Evolutionary conservation across 129 eudicot genomes (phyloP), one percentile per base, ranked within the genome.

Genomic region (Lactuca sativa): DNA sequence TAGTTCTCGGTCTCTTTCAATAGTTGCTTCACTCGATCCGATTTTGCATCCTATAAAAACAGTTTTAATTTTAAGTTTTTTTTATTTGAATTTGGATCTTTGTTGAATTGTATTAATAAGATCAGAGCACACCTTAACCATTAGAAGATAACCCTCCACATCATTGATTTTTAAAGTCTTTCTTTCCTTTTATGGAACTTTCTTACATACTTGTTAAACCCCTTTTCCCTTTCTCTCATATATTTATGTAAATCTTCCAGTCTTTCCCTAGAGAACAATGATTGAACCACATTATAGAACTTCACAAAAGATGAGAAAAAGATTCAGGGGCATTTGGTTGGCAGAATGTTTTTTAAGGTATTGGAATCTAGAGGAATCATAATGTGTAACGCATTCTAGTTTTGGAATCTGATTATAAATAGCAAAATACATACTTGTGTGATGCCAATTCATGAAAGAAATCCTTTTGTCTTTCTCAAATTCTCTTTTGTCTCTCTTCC

Each of bases 111-210:
- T 68, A 21, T 51, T 52, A 31, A 60, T 41, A 38, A 10, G 3
- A 9, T 38, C 74, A 40, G 13, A 73, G 44, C 67, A 70, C 74
- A 93, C 98, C 98, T 93, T 85, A 71, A 93, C 98, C 98, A 93
- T 93, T 41, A 95, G 96, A 55, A 93, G 91, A 81, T 93, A 93
- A 38, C 98, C 98, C 89, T 93, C 98, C 47, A 93, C 98, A 25
- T 93, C 98, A 83, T 93, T 93, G 55, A 93, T 85, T 80, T 93
- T 93, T 67, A 93, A 74, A 87, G 78, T 74, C 96, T 82, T 74
- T 93, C 98, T 82, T 89, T 93, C 82, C 85, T 89, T 77, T 93
- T 93, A 77, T 93, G 98, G 66, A 84, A 93, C 84, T 93, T 97
- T 83, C 91, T 83, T 61, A 70, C 96, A 71, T 81, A 82, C 81